phyloP scores from a whole-genome alignment of 331 rosid genomes.

The Quercus tomentella region DNA sequence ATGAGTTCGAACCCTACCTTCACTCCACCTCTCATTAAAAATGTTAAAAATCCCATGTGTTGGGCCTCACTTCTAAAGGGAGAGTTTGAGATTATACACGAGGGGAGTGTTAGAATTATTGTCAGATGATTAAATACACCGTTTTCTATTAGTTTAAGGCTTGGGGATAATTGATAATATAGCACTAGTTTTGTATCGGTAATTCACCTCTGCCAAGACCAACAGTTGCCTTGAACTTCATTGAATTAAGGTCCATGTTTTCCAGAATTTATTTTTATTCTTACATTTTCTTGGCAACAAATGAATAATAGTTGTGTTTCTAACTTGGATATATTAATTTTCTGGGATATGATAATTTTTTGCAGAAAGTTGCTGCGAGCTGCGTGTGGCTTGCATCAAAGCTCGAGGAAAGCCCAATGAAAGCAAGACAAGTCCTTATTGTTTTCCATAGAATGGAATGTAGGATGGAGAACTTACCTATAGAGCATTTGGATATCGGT shows the following conservation, averaged over 20 bases:
- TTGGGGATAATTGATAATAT: too few species aligned
- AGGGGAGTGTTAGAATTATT: too few species aligned
- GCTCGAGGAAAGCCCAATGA: conserved; percentile 86
- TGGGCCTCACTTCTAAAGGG: too few species aligned
- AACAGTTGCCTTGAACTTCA: background rate
- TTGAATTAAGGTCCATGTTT: background rate
- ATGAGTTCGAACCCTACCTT: too few species aligned
- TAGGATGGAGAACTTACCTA: conserved; percentile 74
- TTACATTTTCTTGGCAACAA: too few species aligned
- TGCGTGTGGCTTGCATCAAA: conserved; percentile 97
- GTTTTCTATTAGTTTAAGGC: too few species aligned
- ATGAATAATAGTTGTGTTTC: too few species aligned
- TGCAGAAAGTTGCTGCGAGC: conserved; percentile 97
- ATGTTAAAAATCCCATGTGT: too few species aligned
- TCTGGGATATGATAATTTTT: background rate
- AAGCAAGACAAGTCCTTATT: conserved; percentile 85
- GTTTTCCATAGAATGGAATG: conserved; percentile 97
- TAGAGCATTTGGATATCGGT: conserved; percentile 70
- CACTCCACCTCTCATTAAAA: too few species aligned
- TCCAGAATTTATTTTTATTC: background rate
- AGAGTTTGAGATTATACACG: too few species aligned
- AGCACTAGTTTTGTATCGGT: background rate
- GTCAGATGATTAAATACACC: too few species aligned
- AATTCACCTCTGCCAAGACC: background rate
- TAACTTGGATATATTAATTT: too few species aligned